Conservation (phyloP, 2,329 filamentous ascomycete species). For the Dothidotthia symphoricarpi region DNA sequence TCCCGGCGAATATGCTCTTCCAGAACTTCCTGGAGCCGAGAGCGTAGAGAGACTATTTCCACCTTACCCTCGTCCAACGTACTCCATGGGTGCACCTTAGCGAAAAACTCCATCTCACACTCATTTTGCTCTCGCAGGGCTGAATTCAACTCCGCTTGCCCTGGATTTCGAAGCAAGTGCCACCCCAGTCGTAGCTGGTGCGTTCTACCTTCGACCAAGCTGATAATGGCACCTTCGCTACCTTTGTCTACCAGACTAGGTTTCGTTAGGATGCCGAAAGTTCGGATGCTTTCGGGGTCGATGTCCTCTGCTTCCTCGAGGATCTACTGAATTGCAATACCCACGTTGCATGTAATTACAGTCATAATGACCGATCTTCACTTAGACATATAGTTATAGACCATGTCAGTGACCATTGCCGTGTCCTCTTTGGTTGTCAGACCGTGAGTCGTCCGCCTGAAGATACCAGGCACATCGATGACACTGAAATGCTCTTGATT, state of each 20-base stretch:
- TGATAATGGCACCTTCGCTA: conserved; percentile 8
- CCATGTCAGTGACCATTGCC: conserved; percentile 11
- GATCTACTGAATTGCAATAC: conserved; percentile 50
- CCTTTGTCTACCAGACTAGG: conserved; percentile 35
- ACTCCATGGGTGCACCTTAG: conserved; percentile 10
- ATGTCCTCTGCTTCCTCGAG: conserved; percentile 41
- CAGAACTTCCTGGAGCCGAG: conserved; percentile 43
- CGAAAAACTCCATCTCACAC: conserved; percentile 33
- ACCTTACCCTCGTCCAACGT: neutral
- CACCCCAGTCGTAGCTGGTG: conserved; percentile 7
- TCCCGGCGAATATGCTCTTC: conserved; percentile 44
- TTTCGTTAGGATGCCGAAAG: conserved; percentile 39
- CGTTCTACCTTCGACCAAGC: no score
- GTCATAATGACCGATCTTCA: conserved; percentile 14
- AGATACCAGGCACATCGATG: conserved; percentile 47
- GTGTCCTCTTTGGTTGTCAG: conserved; percentile 19
- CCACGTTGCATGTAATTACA: conserved; percentile 29
- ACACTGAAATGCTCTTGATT: conserved; percentile 43
- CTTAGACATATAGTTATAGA: conserved; percentile 14
- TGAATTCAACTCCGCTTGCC: conserved; percentile 15
- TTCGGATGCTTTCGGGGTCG: conserved; percentile 25
- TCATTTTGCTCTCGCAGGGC: no score
- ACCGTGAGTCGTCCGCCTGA: conserved; percentile 18
- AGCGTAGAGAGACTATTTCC: conserved; percentile 30
- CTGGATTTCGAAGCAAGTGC: conserved; percentile 32